Conservation (phyloP, 2,329 filamentous ascomycete genomes). For the Neofusicoccum cordaticola region DNA sequence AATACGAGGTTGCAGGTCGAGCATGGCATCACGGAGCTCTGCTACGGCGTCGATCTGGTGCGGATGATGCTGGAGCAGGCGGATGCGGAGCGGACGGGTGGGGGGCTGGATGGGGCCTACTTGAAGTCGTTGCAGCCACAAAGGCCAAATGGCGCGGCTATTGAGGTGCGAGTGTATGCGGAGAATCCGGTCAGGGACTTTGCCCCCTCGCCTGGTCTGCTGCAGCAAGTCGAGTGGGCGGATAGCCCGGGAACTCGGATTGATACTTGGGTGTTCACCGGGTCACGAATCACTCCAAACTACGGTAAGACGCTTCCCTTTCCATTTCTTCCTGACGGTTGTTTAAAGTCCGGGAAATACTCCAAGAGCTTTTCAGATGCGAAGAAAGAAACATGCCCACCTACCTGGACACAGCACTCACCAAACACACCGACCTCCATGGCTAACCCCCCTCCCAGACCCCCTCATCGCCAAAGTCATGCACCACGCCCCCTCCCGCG, state of each 20-base stretch:
- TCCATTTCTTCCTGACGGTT: slow-evolving; percentile 2
- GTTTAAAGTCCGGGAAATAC: no score
- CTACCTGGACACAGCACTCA: background rate
- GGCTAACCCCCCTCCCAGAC: slow-evolving; percentile 30
- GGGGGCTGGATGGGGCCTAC: slow-evolving; percentile 42
- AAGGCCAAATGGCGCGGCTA: slow-evolving; percentile 47
- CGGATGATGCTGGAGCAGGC: slow-evolving; percentile 57
- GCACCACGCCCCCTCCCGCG: slow-evolving; percentile 46
- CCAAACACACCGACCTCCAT: background rate
- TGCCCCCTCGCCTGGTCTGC: slow-evolving; percentile 56
- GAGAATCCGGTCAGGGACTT: slow-evolving; percentile 60
- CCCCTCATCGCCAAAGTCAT: slow-evolving; percentile 60
- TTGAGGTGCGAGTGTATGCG: slow-evolving; percentile 56
- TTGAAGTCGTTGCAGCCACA: slow-evolving; percentile 44
- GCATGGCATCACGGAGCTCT: slow-evolving; percentile 57
- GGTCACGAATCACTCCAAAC: slow-evolving; percentile 55
- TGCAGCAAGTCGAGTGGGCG: slow-evolving; percentile 59
- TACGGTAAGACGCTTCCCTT: slow-evolving; percentile 40
- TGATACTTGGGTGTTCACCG: slow-evolving; percentile 63
- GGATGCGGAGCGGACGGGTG: slow-evolving; percentile 47
- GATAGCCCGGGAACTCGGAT: slow-evolving; percentile 50
- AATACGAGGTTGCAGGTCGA: slow-evolving; percentile 59
- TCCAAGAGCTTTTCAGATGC: no score
- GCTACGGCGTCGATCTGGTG: slow-evolving; percentile 54
- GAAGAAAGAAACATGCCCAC: no score